These are phyloP conservation scores for Discostella stelligera DNA, from an alignment of 352 stramenopile genomes.

Conservation along the genomic window DNA sequence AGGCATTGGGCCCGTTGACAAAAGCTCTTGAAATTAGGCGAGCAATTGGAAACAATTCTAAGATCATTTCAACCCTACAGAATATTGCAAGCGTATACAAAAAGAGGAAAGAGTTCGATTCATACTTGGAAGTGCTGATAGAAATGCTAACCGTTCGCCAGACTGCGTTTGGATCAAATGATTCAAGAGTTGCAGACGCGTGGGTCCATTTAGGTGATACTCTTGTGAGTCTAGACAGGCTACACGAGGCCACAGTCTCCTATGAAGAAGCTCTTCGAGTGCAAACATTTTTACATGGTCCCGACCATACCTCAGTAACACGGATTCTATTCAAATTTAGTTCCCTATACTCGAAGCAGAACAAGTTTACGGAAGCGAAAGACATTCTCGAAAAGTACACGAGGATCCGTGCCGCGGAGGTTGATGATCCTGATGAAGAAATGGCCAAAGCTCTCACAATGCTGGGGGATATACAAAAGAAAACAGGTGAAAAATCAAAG, in stretches of 20 bases:
- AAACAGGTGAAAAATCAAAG: slow-evolving; percentile 55
- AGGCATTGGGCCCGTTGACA: slow-evolving; percentile 32
- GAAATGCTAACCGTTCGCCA: slow-evolving; percentile 49
- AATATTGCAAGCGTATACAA: slow-evolving; percentile 59
- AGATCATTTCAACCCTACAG: slow-evolving; percentile 58
- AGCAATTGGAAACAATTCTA: slow-evolving; percentile 34
- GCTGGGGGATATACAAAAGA: slow-evolving; percentile 55
- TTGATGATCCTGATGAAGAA: slow-evolving; percentile 55
- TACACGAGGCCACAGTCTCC: slow-evolving; percentile 47
- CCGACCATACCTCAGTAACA: slow-evolving; percentile 47
- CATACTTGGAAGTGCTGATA: slow-evolving; percentile 41
- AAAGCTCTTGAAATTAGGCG: slow-evolving; percentile 53
- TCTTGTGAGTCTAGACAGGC: slow-evolving; percentile 37
- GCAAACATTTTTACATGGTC: slow-evolving; percentile 33
- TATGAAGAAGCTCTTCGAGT: slow-evolving; percentile 58
- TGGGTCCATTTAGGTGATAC: slow-evolving; percentile 54
- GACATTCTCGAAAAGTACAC: slow-evolving; percentile 63
- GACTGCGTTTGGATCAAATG: slow-evolving; percentile 43
- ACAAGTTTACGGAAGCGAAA: slow-evolving; percentile 49
- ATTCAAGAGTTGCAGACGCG: slow-evolving; percentile 52
- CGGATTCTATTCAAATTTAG: slow-evolving; percentile 56
- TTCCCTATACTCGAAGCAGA: slow-evolving; percentile 46
- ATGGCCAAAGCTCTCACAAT: slow-evolving; percentile 56
- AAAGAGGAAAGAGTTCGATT: slow-evolving; percentile 54
- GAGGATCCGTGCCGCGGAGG: slow-evolving; percentile 52